phyloP scores from a whole-genome alignment of 1,284 basidiomycete genomes.

The Malassezia obtusa region DNA sequence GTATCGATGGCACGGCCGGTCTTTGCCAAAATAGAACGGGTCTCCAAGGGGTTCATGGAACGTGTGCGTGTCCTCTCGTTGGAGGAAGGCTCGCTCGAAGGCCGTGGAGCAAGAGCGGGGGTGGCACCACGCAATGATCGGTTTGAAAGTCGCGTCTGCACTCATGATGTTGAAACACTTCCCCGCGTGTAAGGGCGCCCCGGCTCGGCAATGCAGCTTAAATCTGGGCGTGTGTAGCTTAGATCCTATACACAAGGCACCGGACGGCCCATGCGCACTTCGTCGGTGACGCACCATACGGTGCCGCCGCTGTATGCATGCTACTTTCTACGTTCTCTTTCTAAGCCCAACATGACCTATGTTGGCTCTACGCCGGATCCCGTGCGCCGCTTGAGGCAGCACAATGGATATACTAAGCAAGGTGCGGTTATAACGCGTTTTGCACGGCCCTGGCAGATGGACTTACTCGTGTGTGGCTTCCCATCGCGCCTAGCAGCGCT shows the following conservation, averaged over 20 bases:
- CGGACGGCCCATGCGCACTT: constrained; percentile 1
- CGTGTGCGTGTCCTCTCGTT: constrained; percentile 31
- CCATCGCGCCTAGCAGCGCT: constrained; percentile 73
- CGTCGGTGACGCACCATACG: constrained; percentile 9
- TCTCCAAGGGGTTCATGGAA: constrained; percentile 40
- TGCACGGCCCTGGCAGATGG: constrained; percentile 76
- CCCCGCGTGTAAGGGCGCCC: no score
- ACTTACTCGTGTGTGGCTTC: constrained; percentile 77
- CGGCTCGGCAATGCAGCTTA: neutral
- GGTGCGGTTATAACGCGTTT: constrained; percentile 66
- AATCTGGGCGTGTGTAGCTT: neutral
- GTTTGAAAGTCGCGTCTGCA: constrained; percentile 6
- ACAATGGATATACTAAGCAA: constrained; percentile 68
- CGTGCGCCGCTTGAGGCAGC: constrained; percentile 67
- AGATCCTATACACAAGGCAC: neutral
- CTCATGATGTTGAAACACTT: constrained; percentile 9
- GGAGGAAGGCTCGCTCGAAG: constrained; percentile 40
- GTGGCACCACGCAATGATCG: constrained; percentile 34
- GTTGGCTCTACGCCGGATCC: constrained; percentile 76
- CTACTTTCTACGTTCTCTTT: constrained; percentile 61
- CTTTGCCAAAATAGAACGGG: constrained; percentile 32
- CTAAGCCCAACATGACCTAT: constrained; percentile 52
- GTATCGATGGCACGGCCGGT: constrained; percentile 29
- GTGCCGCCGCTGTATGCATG: constrained; percentile 74
- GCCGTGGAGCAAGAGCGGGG: constrained; percentile 37